phyloP scores from a whole-genome alignment of 1,139 yeast genomes.

The Suhomyces coccinellae region DNA sequence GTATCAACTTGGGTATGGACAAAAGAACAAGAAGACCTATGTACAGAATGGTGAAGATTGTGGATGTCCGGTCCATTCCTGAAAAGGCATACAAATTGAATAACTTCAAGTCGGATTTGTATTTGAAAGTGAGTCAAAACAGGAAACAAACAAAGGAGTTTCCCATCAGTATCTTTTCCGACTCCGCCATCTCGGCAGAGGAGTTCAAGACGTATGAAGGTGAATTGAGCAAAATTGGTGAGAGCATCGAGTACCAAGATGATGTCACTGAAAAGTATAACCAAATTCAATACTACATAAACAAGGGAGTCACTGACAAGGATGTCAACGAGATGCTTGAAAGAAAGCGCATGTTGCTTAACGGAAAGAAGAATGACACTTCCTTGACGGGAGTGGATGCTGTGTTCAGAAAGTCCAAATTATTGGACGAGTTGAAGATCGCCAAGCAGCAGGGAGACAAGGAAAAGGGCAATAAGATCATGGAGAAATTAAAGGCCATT shows the following conservation, averaged over 20 bases:
- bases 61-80: conserved; percentile 53
- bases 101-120: conserved; percentile 56
- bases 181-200: conserved; percentile 61
- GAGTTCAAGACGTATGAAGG: conserved; percentile 73
- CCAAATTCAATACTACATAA: conserved; percentile 61
- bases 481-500: conserved; percentile 42
- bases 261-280: conserved; percentile 66
- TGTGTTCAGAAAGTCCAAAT: conserved; percentile 70
- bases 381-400: conserved; percentile 56
- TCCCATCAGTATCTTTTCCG: conserved; percentile 79
- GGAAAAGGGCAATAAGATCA: conserved; percentile 52
- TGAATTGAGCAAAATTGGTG: conserved; percentile 60
- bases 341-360: conserved; percentile 60
- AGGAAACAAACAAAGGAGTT: conserved; percentile 64
- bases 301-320: conserved; percentile 66
- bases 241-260: conserved; percentile 62
- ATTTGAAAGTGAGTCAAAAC: conserved; percentile 67
- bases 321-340: conserved; percentile 81
- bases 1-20: conserved; percentile 77
- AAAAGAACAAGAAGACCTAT: conserved; percentile 61
- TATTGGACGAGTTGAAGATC: conserved; percentile 73
- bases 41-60: conserved; percentile 83
- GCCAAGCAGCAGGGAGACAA: conserved; percentile 67
- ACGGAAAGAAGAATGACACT: conserved; percentile 52
- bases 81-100: conserved; percentile 62